Evolutionary conservation across 208 protist genomes (phyloP), one percentile per base, ranked within the genome.

Genomic region (Phytomonas serpens): DNA sequence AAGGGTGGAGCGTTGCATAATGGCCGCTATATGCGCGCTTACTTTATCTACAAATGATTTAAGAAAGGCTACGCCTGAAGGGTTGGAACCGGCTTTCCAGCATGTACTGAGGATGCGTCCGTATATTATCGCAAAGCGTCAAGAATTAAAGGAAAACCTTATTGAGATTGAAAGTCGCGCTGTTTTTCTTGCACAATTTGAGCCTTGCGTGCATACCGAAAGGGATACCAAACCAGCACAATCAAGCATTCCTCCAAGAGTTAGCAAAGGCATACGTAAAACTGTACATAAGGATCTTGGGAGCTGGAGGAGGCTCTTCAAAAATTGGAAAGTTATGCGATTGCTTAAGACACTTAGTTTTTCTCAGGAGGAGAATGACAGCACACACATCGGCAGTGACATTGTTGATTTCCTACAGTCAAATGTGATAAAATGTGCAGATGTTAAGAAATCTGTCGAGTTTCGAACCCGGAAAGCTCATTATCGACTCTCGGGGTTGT

Each of bases 251-350:
- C 33, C n/a, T 11, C 31, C 31, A 52, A 27, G 29, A 32, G 64
- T n/a, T 38, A 72, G 37, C 19, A 67, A 67, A 62, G 23, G 11
- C 19, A 67, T 19, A 2, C 47, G 47, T 27, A 57, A 57, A 27
- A 57, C 47, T 5, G 47, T 57, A 19, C 47, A 57, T 57, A 57
- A 57, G 19, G 47, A 57, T 57, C 0, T 27, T 57, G 47, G 19
- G 40, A 86, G 85, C 61, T 97, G 93, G 91, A 84, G 82, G 61
- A 76, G 74, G 51, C 80, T 94, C 61, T 96, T 96, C 74, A 85
- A 86, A 63, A 86, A 68, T 66, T 97, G 93, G 91, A 95, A 94
- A 51, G 67, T 80, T 3, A 73, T 94, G 65, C 75, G 87, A 19
- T 72, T 84, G 33, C 71, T 95, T 11, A 92, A 94, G 74, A 83